Evolutionary conservation across 441 rosid species (phyloP).

Genomic region (Manihot esculenta): DNA sequence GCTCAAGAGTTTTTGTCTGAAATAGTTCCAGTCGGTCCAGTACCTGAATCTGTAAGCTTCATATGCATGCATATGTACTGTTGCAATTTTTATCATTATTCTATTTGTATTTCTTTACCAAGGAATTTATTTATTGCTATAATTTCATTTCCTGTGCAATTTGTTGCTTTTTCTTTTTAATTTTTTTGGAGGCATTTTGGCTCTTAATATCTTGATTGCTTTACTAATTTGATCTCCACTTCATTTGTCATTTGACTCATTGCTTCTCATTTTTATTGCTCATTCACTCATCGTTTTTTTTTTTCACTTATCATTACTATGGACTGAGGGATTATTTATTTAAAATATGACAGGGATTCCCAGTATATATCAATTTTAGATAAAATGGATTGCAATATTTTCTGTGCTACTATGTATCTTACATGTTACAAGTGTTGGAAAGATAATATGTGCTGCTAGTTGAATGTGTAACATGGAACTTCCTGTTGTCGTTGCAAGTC

Average conservation of each 20-base stretch:
- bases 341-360: background rate
- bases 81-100: conserved; percentile 10
- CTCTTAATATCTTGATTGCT: conserved; percentile 10
- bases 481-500: no score
- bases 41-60: conserved; percentile 60
- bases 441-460: background rate
- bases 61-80: conserved; percentile 1
- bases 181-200: background rate
- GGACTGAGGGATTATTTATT: background rate
- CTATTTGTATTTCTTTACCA: conserved; percentile 9
- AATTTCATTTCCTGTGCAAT: conserved; percentile 5
- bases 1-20: conserved; percentile 97
- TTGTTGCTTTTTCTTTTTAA: background rate
- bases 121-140: conserved; percentile 5
- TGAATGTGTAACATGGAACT: no score
- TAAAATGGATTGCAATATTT: background rate
- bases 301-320: background rate
- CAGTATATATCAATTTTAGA: background rate
- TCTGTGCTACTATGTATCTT: background rate
- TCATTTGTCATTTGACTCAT: background rate
- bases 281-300: background rate
- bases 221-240: background rate
- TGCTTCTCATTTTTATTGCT: background rate
- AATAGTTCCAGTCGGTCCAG: conserved; percentile 53
- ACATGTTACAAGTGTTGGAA: no score